These are phyloP conservation scores for Blastocystis sp. DNA, from an alignment of 352 stramenopile species.

Conservation along the genomic window DNA sequence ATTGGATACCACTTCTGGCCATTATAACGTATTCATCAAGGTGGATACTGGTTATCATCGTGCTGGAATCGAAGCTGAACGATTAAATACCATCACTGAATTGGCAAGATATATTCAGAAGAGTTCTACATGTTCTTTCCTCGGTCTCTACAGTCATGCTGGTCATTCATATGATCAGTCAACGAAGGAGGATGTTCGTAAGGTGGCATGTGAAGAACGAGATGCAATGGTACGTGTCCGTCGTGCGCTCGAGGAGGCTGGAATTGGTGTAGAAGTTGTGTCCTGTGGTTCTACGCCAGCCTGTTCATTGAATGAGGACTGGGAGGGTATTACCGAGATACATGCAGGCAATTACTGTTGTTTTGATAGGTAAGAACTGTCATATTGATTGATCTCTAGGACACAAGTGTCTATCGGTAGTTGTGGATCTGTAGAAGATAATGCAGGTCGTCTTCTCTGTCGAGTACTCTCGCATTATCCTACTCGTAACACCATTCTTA, in stretches of 20 bases:
- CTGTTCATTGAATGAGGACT: conserved; percentile 35
- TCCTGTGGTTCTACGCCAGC: conserved; percentile 57
- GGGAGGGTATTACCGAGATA: conserved; percentile 47
- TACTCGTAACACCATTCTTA: conserved; percentile 12
- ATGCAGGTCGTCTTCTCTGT: conserved; percentile 8
- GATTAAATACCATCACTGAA: neutral
- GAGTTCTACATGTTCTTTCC: neutral
- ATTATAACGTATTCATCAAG: conserved; percentile 58
- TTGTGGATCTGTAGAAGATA: neutral
- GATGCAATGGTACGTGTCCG: conserved; percentile 25
- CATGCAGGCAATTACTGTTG: conserved; percentile 58
- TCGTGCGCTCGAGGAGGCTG: neutral
- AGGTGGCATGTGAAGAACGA: conserved; percentile 18
- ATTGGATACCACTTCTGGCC: neutral
- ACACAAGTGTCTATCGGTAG: conserved; percentile 24
- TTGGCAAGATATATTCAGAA: neutral
- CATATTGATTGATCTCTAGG: neutral
- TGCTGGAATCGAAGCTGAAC: conserved; percentile 3
- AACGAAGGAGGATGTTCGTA: conserved; percentile 16
- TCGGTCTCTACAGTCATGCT: conserved; percentile 52
- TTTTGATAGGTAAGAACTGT: neutral
- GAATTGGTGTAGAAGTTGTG: conserved; percentile 2
- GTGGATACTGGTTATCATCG: conserved; percentile 62
- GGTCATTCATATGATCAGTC: conserved; percentile 54
- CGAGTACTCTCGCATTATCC: conserved; percentile 38